Base-by-base conservation (phyloP, 2,329 filamentous ascomycete genomes). In the Pseudogymnoascus sp. region DNA sequence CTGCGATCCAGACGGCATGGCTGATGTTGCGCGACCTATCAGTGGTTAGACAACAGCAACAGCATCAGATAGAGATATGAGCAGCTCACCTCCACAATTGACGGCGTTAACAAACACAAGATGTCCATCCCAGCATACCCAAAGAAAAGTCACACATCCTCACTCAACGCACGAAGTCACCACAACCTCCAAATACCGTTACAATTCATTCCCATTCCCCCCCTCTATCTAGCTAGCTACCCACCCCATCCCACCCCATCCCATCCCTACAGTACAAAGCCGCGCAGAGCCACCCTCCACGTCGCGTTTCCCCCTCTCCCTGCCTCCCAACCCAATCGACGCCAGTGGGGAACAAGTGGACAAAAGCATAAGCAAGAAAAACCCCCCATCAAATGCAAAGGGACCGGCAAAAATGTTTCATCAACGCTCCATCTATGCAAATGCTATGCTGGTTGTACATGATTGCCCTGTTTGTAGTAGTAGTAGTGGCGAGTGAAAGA, bases 381-480 rank as follows among this genome's bases (percentile, higher is more conserved):
- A 35, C 9, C 19, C 9, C 19, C 36, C 31, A 61, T 61, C 59
- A 23, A 40, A 40, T 36, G 33, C 33, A 61, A 36, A 36, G 36
- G 53, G 4, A 23, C 68, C 68, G 64, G 68, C 68, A 69, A 69
- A 69, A 67, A 61, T 69, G 65, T 64, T n/a, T n/a, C 67, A 68
- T 65, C 65, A 69, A 50, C 47, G 47, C 47, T 53, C 47, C 47
- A 53, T 53, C 47, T 53, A 53, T 31, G 47, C 47, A 26, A 53
- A 53, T 53, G 47, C 47, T 53, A 53, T 53, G 47, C 47, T 31
- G n/a, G 31, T 53, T 53, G 47, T 53, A 53, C 47, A 33, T 31
- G 47, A 17, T 31, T 53, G 47, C 26, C 47, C 26, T 17, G 44
- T 53, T 53, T 9, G 47, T 31, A 17, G 47, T 53, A 19, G 47